Evolutionary conservation across 1,284 basidiomycete genomes (phyloP).

Genomic region (Irpex sp.): DNA sequence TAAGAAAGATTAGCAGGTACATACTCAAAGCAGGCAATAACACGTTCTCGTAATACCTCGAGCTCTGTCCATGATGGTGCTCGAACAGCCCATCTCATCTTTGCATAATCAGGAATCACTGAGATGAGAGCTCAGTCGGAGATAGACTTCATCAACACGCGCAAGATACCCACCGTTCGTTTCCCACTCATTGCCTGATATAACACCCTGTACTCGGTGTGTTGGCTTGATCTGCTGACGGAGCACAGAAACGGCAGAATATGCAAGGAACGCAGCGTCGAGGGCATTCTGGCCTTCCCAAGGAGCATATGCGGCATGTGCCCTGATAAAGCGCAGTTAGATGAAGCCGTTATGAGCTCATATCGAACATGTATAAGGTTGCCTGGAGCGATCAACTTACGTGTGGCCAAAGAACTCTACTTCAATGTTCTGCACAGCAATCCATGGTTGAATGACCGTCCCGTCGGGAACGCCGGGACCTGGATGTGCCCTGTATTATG

Average conservation of each 20-base stretch:
- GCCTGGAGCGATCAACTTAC: constrained; percentile 33
- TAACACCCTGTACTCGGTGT: constrained; percentile 66
- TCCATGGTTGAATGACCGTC: constrained; percentile 46
- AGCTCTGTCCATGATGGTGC: constrained; percentile 64
- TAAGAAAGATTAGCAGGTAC: constrained; percentile 16
- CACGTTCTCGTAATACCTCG: constrained; percentile 50
- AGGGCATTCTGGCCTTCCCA: constrained; percentile 86
- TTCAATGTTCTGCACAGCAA: constrained; percentile 55
- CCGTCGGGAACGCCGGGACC: constrained; percentile 44
- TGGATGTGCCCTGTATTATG: constrained; percentile 60
- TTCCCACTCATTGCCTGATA: constrained; percentile 56
- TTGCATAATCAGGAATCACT: constrained; percentile 81
- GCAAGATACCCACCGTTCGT: constrained; percentile 49
- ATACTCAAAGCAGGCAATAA: constrained; percentile 71
- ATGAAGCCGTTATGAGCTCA: background rate
- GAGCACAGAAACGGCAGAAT: constrained; percentile 69
- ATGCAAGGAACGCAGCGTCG: constrained; percentile 81
- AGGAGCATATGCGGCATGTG: constrained; percentile 71
- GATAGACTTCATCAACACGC: background rate
- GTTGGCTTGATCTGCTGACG: constrained; percentile 56
- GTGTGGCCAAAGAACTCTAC: constrained; percentile 67
- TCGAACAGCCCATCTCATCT: constrained; percentile 69
- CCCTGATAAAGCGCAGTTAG: constrained; percentile 34
- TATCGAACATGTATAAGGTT: background rate
- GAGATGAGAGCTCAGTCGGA: background rate